Evolutionary conservation across 2,329 filamentous ascomycete species (phyloP).

Genomic region (Lizonia empirigonia): DNA sequence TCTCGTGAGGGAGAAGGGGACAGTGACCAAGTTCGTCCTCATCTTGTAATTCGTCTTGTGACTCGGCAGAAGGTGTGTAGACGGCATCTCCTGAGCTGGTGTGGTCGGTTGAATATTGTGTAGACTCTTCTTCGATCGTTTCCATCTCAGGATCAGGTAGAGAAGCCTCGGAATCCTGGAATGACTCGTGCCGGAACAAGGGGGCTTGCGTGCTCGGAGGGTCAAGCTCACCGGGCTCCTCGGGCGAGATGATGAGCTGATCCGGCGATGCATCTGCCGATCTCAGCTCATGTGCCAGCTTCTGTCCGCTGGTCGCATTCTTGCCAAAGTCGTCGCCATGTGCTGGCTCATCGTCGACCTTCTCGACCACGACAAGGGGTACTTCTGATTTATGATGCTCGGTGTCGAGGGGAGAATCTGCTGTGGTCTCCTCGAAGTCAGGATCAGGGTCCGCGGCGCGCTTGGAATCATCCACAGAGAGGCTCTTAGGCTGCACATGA

Average conservation of each 20-base stretch:
- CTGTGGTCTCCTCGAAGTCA: slow-evolving; percentile 24
- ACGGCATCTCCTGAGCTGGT: slow-evolving; percentile 26
- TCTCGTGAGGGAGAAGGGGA: slow-evolving; percentile 32
- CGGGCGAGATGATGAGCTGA: slow-evolving; percentile 32
- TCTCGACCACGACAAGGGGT: slow-evolving; percentile 44
- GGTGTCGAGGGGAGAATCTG: slow-evolving; percentile 19
- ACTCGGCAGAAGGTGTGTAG: slow-evolving; percentile 29
- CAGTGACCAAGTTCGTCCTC: slow-evolving; percentile 9
- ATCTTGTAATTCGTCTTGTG: slow-evolving; percentile 7
- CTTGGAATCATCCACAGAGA: slow-evolving; percentile 23
- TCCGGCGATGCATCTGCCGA: slow-evolving; percentile 46
- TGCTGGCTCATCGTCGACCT: slow-evolving; percentile 41
- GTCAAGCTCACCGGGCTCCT: slow-evolving; percentile 28
- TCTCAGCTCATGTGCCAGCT: slow-evolving; percentile 40
- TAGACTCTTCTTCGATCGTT: slow-evolving; percentile 28
- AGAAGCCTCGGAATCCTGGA: slow-evolving; percentile 12
- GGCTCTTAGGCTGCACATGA: slow-evolving; percentile 16
- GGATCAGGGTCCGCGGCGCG: slow-evolving; percentile 32
- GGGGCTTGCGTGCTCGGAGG: slow-evolving; percentile 26
- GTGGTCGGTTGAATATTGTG: slow-evolving; percentile 25
- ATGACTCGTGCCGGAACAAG: slow-evolving; percentile 42
- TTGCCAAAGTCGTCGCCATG: slow-evolving; percentile 47
- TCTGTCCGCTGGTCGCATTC: slow-evolving; percentile 41
- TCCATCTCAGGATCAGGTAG: slow-evolving; percentile 17
- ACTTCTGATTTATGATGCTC: slow-evolving; percentile 18